A percentile compares a stretch with the other conserved stretches of the same genome.
Conservation (phyloP, 1,139 yeast species). For the Candida neerlandica region DNA sequence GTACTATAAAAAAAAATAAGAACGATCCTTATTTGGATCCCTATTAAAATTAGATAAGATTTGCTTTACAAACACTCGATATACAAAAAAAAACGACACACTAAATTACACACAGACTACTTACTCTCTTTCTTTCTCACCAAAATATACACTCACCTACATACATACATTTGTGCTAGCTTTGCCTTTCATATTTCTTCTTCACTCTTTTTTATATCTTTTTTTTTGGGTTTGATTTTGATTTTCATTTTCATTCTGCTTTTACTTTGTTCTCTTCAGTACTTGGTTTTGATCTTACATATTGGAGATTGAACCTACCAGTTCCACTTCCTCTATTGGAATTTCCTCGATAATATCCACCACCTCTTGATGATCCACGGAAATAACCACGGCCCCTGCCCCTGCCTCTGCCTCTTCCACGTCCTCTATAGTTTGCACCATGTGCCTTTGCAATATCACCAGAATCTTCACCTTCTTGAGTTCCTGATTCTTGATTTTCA, state of each 20-base stretch:
- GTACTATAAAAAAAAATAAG: too few species aligned
- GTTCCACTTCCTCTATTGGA: constrained; percentile 22
- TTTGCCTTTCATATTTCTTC: too few species aligned
- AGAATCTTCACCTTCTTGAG: constrained; percentile 1
- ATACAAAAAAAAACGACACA: too few species aligned
- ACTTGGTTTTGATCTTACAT: constrained; percentile 24
- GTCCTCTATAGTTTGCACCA: constrained; percentile 1
- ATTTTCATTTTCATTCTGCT: neutral
- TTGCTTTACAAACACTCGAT: too few species aligned
- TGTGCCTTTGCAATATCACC: neutral
- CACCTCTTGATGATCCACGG: constrained; percentile 21
- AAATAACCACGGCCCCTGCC: constrained; percentile 18
- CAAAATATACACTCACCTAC: too few species aligned
- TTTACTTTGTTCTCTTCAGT: constrained; percentile 2
- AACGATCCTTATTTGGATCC: too few species aligned
- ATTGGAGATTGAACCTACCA: constrained; percentile 26
- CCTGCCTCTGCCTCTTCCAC: constrained; percentile 9
- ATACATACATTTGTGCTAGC: neutral
- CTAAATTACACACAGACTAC: neutral
- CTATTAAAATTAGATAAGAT: too few species aligned
- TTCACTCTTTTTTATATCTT: too few species aligned
- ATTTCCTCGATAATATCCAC: constrained; percentile 16
- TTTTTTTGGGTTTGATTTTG: too few species aligned
- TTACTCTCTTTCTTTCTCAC: too few species aligned
- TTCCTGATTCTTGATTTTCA: too few species aligned